Base-by-base conservation (phyloP, 1,139 yeast species). In the Kodamaea suecica region DNA sequence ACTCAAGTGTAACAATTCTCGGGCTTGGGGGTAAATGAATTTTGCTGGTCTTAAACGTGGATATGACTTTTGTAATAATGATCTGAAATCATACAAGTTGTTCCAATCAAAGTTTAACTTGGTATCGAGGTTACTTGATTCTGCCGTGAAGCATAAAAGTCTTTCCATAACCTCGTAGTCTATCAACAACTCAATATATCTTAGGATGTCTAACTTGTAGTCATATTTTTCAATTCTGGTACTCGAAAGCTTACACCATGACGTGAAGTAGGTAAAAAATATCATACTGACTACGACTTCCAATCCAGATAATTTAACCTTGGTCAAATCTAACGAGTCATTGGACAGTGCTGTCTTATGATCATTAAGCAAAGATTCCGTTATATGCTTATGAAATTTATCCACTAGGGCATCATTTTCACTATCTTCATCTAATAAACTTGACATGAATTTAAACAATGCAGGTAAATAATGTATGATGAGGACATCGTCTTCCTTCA, bases 101-200 rank as follows among this genome's bases (percentile, higher is more conserved):
- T 46, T 69, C 66, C 60, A 50, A 34, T 66, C 72, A 32, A 49
- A 67, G 19, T 45, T 39, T 50, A 47, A 62, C 43, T 40, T 53
- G 40, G 59, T 67, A 49, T 49, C 52, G 27, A 31, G 48, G 13
- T 59, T 49, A 0, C 84, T 63, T 1, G 84, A 73, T 44, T 85
- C 95, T 1, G 94, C 82, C 1, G 90, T 68, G 27, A 80, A 60
- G 13, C 84, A 73, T 56, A 90, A 65, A 25, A 90, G 59, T 49
- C 82, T 80, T 55, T 92, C 98, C 45, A 90, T 62, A 1, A 88
- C 95, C 19, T 97, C 97, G 43, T 61, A 64, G 44, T 62, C 63
- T 14, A 69, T 60, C 31, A 62, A 55, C 50, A 57, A 57, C 36
- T 68, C 73, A 34, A 68, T 55, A 39, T 65, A 63, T 29, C 53